Base-by-base conservation (phyloP, 176 grass and related monocot species). In the Lolium multiflorum region DNA sequence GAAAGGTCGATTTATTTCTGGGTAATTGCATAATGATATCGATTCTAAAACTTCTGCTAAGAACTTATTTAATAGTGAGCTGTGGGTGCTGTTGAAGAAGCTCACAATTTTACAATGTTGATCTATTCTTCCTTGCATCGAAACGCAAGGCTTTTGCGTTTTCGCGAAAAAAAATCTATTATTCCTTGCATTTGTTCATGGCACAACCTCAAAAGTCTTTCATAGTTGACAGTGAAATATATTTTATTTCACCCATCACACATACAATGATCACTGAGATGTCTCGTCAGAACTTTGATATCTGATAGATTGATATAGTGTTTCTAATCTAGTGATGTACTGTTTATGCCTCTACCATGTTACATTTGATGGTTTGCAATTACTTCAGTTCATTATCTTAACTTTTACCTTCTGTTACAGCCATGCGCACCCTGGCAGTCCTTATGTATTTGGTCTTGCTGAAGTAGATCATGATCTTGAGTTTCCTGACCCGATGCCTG, bases 1-100 rank as follows among this genome's bases (percentile, higher is more conserved):
- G 63, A 98, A 98, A 93, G 82, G 88, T 88, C 96, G 96, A 92
- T 98, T 98, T 91, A 92, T 98, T 92, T 98, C 96, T 80, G 96
- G 96, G 96, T 95, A 98, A 98, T 89, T 86, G 37, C 56, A 80
- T 21, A 82, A 74, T 70, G 54, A 68, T 82, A 78, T 83, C 41
- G 18, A 72, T 11, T 70, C 21, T 54, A 52, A 21, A 50, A 81
- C 38, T 79, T 78, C 20, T 38, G 46, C 37, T 56, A 52, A 50
- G 0, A 28, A 47, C n/a, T 64, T 78, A 50, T 84, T 81, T 81
- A 69, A 11, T 77, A 71, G 11, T 80, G 21, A 17, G 16, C 59
- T 55, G 57, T 76, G n/a, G 14, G 0, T 66, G 82, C 31, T 57
- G 46, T 85, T 48, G 83, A 37, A 47, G 79, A 72, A 50, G n/a